Evolutionary conservation across 331 rosid species (phyloP), one percentile per base, ranked within the genome.

Genomic region (Phaseolus coccineus): DNA sequence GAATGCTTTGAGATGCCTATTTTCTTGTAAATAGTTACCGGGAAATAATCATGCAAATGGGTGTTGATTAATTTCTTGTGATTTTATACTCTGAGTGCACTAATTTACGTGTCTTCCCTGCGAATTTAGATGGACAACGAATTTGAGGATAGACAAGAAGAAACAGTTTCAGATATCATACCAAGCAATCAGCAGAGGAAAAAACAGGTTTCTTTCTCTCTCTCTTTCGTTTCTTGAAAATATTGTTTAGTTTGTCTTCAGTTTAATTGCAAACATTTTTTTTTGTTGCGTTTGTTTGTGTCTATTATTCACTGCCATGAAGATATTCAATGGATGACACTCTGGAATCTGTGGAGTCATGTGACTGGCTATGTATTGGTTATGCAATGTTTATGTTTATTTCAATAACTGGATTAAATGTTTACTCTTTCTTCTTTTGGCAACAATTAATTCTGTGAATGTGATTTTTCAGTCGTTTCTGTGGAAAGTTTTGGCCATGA

Each of bases 401-500:
- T 61, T 14, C 56, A 46, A 4, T 65, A 72, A 55, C 39, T 7
- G 47, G 73, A 44, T 35, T 74, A 47, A 58, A 39, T 72, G 71
- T 27, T 69, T 59, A 71, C 40, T 64, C 12, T 48, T 63, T 8
- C 5, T 35, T 35, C 5, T 6, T 59, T 61, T 6, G 10, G 58
- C 19, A 19, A 19, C 46, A 27, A 70, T 56, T 31, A n/a, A 22
- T 80, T 5, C 72, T 66, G 14, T 55, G 78, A 52, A 72, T 71
- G 75, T 66, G 77, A 42, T 86, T 89, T 86, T 89, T 52, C 96
- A 96, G 99, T 89, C 97, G 24, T 89, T 90, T 79, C 83, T 95
- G 53, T 66, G 85, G 86, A 91, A 87, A 78, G 73, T 93, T n/a
- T 93, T 91, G 85, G 69, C 86, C n/a, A 74, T 82, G 71, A 82